Conservation (phyloP, 306 rosid genomes). For the Astragalus membranaceus region DNA sequence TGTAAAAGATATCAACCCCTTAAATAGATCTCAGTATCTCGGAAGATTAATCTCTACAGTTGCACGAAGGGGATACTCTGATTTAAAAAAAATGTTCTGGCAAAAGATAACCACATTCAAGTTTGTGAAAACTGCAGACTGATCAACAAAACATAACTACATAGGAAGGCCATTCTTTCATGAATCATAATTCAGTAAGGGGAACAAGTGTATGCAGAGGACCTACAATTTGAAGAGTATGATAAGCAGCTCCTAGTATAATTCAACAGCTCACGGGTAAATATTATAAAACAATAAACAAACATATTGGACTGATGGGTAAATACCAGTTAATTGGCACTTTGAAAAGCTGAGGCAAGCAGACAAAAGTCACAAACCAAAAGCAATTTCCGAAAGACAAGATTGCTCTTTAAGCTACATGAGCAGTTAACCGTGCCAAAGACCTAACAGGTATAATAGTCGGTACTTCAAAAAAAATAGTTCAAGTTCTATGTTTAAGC, state of each 20-base stretch:
- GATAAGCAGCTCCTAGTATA: not conserved
- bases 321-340: not conserved
- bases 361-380: not conserved
- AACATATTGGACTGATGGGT: not conserved
- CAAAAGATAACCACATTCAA: not conserved
- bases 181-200: not conserved
- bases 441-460: not conserved
- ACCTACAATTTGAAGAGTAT: too few species aligned
- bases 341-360: constrained; percentile 1
- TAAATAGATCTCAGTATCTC: too few species aligned
- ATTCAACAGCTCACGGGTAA: not conserved
- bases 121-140: not conserved
- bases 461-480: not conserved
- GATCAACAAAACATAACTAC: not conserved
- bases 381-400: not conserved
- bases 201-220: not conserved
- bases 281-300: not conserved
- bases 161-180: not conserved
- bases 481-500: not conserved
- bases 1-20: too few species aligned
- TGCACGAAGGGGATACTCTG: too few species aligned
- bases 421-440: not conserved
- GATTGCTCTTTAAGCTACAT: not conserved
- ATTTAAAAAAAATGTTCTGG: too few species aligned
- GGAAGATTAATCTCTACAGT: too few species aligned